Evolutionary conservation across 495 filamentous ascomycete genomes (phyloP), one percentile per base, ranked within the genome.

Genomic region (Terfezia claveryi): DNA sequence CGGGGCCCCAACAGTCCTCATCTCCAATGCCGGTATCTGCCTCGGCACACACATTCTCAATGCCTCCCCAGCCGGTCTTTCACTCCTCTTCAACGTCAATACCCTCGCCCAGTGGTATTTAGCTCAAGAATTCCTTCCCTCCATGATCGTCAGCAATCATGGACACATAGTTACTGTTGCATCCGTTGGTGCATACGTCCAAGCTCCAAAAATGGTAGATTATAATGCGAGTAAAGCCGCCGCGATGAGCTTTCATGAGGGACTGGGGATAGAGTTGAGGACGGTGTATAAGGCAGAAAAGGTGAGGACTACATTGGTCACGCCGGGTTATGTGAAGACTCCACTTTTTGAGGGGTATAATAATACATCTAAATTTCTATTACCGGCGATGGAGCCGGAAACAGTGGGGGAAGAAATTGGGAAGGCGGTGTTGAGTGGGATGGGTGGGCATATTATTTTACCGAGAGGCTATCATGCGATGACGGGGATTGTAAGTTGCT

Each of bases 101-200:
- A 74, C 76, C 1, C 66, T 85, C 37, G 68, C 79, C 0, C 82
- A 83, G 68, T 84, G 78, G 72, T 78, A 70, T 66, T 73, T 80
- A 2, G 66, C 71, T 0, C 71, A 75, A 57, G 75, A 81, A 55
- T 86, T 87, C 70, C 70, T 86, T 1, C 82, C 82, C 0, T 61
- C 67, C 53, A 82, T 86, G 72, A 64, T 82, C 49, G 56, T 66
- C 41, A 50, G 51, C 7, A 79, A 86, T 70, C 81, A 86, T 66
- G 83, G 83, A 54, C 83, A 82, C 73, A 68, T 86, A 14, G 78
- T 86, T 9, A 87, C 82, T 0, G 74, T 87, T 16, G 77, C 82
- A n/a, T 76, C 71, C 17, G 68, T 76, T 52, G 79, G 80, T 0
- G 73, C 74, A 0, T 81, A 76, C 68, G 58, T 77, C 4, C 70